Evolutionary conservation across 805 yeast genomes (phyloP), one percentile per base, ranked within the genome.

Genomic region (Myxozyma sirexii): DNA sequence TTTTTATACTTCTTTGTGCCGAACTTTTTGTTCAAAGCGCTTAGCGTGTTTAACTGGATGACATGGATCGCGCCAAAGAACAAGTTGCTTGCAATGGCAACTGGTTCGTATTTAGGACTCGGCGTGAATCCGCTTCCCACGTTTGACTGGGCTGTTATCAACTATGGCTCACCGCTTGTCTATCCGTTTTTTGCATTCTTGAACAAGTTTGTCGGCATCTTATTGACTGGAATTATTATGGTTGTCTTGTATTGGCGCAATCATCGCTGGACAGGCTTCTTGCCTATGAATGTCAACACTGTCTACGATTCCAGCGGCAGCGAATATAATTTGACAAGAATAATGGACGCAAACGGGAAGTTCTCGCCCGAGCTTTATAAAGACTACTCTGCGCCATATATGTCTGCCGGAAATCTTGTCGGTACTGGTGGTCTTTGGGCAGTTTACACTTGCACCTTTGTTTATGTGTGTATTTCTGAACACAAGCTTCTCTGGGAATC

Each of bases 1-100:
- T 77, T 80, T 62, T 62, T 77, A 4, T 85, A 83, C 78, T 79
- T 81, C 66, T 84, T 84, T 81, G 67, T 86, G 61, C 89, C 89
- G n/a, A 85, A 82, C 46, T 84, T 76, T 69, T 73, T 86, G 43
- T 82, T 83, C 73, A 78, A 78, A 31, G 87, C 83, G n/a, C 74
- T 87, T 59, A 80, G 87, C 1, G 76, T 78, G 64, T 84, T 87
- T 68, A 68, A 74, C 24, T 84, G 86, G 78, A 81, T 84, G 44
- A 78, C 82, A 3, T 84, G 86, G 86, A 83, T 83, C 45, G 70
- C 72, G 6, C 86, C 85, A 13, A 60, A 77, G 38, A 82, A 81
- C 68, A 73, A 77, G 59, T 76, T 77, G 64, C 70, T 84, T 56
- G 81, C 82, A 15, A 68, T 70, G 13, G 70, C 82, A n/a, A 80